phyloP scores from a whole-genome alignment of 2,329 filamentous ascomycete genomes.

The Immersiporthe knoxdaviesiana region DNA sequence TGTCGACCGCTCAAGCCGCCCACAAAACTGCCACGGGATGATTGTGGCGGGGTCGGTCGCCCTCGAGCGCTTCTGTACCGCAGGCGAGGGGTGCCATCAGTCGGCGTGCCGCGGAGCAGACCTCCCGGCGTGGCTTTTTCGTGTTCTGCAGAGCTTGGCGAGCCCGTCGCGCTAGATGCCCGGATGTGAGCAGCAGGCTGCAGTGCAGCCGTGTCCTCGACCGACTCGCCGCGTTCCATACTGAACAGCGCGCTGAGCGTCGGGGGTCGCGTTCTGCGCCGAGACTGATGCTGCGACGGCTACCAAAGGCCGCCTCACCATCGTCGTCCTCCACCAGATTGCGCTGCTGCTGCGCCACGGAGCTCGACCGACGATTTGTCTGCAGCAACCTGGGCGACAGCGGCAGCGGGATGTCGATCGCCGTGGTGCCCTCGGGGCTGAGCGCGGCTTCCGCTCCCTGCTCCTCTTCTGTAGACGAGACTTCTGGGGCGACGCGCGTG shows the following conservation, averaged over 20 bases:
- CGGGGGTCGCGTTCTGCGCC: conserved; percentile 67
- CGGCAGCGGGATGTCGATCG: conserved; percentile 74
- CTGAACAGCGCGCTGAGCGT: conserved; percentile 67
- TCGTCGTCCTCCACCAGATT: conserved; percentile 61
- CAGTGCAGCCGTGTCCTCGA: conserved; percentile 40
- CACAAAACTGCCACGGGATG: conserved; percentile 50
- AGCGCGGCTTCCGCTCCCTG: conserved; percentile 42
- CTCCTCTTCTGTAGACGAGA: conserved; percentile 37
- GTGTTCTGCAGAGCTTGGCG: conserved; percentile 42
- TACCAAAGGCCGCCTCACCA: conserved; percentile 61
- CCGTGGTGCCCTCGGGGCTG: conserved; percentile 60
- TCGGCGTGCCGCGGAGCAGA: conserved; percentile 33
- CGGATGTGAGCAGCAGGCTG: conserved; percentile 49
- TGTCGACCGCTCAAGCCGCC: conserved; percentile 44
- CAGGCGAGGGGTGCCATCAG: conserved; percentile 51
- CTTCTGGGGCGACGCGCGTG: conserved; percentile 36
- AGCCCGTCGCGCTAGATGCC: conserved; percentile 43
- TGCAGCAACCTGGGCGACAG: conserved; percentile 64
- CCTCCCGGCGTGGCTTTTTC: conserved; percentile 51
- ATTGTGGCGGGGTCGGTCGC: conserved; percentile 49
- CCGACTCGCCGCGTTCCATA: conserved; percentile 43
- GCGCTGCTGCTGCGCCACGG: conserved; percentile 67
- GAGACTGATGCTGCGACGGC: conserved; percentile 68
- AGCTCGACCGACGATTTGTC: conserved; percentile 67
- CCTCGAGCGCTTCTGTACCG: conserved; percentile 45